Percentiles rank a stretch among this genome's conserved stretches.
Conservation (phyloP, 352 stramenopile species). For the Phytophthora pseudosyringae region DNA sequence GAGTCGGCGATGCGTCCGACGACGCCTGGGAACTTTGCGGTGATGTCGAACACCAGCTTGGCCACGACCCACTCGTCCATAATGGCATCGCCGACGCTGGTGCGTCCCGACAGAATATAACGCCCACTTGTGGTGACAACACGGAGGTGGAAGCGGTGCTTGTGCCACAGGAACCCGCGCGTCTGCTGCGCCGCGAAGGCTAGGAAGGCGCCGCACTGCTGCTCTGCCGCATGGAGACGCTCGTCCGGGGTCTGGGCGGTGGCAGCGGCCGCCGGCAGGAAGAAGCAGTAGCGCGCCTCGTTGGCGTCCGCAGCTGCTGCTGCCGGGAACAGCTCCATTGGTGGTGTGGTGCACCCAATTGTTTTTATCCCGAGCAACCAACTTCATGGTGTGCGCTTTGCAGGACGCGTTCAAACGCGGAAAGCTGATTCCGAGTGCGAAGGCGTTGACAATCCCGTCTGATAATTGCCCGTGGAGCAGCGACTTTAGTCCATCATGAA, state of each 20-base stretch:
- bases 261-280: slow-evolving; percentile 22
- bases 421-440: background rate
- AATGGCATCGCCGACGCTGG: slow-evolving; percentile 61
- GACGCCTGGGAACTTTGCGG: slow-evolving; percentile 36
- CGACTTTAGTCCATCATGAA: slow-evolving; percentile 13
- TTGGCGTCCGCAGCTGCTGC: slow-evolving; percentile 34
- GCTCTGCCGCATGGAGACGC: slow-evolving; percentile 11
- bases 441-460: slow-evolving; percentile 8
- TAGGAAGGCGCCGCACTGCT: slow-evolving; percentile 29
- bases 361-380: too few species aligned
- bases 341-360: too few species aligned
- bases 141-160: slow-evolving; percentile 53
- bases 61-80: slow-evolving; percentile 77
- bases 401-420: too few species aligned
- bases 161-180: slow-evolving; percentile 61
- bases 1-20: slow-evolving; percentile 51
- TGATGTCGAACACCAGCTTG: slow-evolving; percentile 57
- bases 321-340: slow-evolving; percentile 37
- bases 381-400: too few species aligned
- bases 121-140: slow-evolving; percentile 11
- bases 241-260: background rate
- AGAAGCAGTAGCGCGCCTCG: slow-evolving; percentile 48
- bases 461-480: slow-evolving; percentile 10
- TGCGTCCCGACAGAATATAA: slow-evolving; percentile 49
- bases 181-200: slow-evolving; percentile 44